phyloP scores from a whole-genome alignment of 768 basidiomycete species.

The Kondoa malvinella region DNA sequence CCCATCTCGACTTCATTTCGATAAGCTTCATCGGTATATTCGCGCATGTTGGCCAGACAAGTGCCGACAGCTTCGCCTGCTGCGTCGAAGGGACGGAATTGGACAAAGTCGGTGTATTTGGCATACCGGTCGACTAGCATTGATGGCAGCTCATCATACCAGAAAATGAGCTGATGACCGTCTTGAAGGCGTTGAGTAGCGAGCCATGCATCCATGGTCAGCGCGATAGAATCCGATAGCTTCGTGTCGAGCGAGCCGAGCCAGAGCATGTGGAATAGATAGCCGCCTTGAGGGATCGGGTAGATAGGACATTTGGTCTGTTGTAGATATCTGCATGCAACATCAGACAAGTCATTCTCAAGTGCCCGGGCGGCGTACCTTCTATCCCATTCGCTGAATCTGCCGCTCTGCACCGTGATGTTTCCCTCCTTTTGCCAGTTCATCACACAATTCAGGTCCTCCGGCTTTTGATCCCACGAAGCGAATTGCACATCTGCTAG shows the following conservation, averaged over 20 bases:
- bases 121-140: background rate
- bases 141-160: conserved; percentile 7
- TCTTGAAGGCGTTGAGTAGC: conserved; percentile 10
- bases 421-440: too few relatives aligned
- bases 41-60: conserved; percentile 7
- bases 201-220: conserved; percentile 9
- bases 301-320: background rate
- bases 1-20: conserved; percentile 1
- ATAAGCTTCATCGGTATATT: background rate
- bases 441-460: too few relatives aligned
- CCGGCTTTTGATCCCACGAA: too few relatives aligned
- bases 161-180: conserved; percentile 6
- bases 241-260: background rate
- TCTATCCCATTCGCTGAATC: too few relatives aligned
- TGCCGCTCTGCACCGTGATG: too few relatives aligned
- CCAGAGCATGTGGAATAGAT: conserved; percentile 11
- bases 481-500: too few relatives aligned
- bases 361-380: too few relatives aligned
- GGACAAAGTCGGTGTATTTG: background rate
- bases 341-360: too few relatives aligned
- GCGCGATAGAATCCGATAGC: background rate
- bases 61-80: background rate
- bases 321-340: background rate
- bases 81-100: conserved; percentile 1
- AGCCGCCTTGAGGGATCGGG: background rate